These are phyloP conservation scores for Candida wancherniae DNA, from an alignment of 805 yeast genomes.

Conservation along the genomic window DNA sequence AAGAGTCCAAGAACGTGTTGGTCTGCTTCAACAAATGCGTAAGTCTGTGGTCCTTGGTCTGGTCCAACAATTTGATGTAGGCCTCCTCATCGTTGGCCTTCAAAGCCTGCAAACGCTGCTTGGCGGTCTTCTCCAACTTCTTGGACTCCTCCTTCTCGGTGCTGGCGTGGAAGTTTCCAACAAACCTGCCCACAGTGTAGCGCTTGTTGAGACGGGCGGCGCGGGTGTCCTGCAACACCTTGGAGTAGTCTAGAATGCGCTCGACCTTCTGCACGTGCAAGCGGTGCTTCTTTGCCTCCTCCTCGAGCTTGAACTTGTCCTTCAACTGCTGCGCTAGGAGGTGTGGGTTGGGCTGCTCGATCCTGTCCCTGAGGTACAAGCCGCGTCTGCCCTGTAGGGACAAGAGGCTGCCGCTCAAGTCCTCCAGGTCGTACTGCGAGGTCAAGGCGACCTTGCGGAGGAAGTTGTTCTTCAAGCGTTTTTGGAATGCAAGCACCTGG, in stretches of 20 bases:
- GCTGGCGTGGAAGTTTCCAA: conserved; percentile 46
- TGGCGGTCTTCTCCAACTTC: conserved; percentile 75
- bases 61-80: conserved; percentile 74
- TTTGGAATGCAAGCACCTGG: conserved; percentile 63
- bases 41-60: conserved; percentile 82
- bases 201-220: conserved; percentile 23
- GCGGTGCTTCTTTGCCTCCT: conserved; percentile 43
- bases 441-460: conserved; percentile 49
- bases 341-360: conserved; percentile 70
- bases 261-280: conserved; percentile 47
- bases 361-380: conserved; percentile 61
- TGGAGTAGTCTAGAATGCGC: conserved; percentile 24
- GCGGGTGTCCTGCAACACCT: conserved; percentile 18
- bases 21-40: conserved; percentile 80
- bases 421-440: conserved; percentile 51
- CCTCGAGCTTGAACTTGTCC: conserved; percentile 62
- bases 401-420: conserved; percentile 48
- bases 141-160: conserved; percentile 74
- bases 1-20: conserved; percentile 67
- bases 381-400: conserved; percentile 67
- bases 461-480: conserved; percentile 58
- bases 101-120: conserved; percentile 81
- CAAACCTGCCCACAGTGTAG: conserved; percentile 27
- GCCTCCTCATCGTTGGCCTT: conserved; percentile 88
- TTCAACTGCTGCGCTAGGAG: conserved; percentile 71